Conservation (phyloP, 2,329 filamentous ascomycete species). For the Aureobasidium sp. region DNA sequence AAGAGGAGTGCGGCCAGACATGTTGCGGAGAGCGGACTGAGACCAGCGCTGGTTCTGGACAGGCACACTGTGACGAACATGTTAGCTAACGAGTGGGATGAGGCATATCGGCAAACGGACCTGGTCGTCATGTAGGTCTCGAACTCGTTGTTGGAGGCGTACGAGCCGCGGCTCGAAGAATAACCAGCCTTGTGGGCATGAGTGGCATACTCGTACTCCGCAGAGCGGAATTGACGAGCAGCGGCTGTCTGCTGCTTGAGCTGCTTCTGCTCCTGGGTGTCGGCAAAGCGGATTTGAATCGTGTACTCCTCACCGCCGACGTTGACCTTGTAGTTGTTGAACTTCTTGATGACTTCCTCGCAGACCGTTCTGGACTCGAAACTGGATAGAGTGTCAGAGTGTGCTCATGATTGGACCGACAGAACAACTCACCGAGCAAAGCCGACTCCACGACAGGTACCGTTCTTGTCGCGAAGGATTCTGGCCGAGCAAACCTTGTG, state of each 20-base stretch:
- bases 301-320: constrained; percentile 67
- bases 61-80: constrained; percentile 19
- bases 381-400: constrained; percentile 38
- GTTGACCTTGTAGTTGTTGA: constrained; percentile 58
- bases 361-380: constrained; percentile 87
- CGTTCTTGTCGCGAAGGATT: constrained; percentile 85
- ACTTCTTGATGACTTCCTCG: constrained; percentile 78
- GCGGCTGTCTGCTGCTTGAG: constrained; percentile 94
- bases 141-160: constrained; percentile 28
- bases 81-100: background rate
- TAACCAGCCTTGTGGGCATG: constrained; percentile 25
- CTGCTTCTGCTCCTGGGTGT: constrained; percentile 93
- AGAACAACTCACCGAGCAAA: constrained; percentile 70
- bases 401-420: background rate
- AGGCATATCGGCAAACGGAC: background rate
- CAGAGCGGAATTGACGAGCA: constrained; percentile 88
- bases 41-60: constrained; percentile 30
- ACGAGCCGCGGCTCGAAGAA: constrained; percentile 6
- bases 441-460: constrained; percentile 90
- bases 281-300: constrained; percentile 90
- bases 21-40: constrained; percentile 23
- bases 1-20: constrained; percentile 20
- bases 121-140: constrained; percentile 28
- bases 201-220: constrained; percentile 60
- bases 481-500: constrained; percentile 86